Base-by-base conservation (phyloP, 805 yeast genomes). In the Wickerhamiella galacta region DNA sequence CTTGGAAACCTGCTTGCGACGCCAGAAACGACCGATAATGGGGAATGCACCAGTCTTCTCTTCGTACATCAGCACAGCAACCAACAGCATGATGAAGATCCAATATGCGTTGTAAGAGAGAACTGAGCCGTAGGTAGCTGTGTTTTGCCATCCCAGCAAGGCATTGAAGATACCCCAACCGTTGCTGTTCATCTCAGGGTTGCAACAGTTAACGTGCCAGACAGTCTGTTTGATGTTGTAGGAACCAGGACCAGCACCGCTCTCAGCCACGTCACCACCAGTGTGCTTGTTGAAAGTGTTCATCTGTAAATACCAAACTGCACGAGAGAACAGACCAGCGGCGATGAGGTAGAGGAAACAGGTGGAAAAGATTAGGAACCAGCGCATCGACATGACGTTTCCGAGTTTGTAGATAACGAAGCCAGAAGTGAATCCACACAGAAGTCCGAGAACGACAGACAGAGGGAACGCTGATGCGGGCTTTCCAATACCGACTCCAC, bases 101-200 rank as follows among this genome's bases (percentile, higher is more conserved):
- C 98, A 87, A 64, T 87, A 87, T 41, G 76, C 43, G 60, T 82
- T 83, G 65, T 87, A 87, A 31, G 85, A 70, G 34, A 87, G 60
- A 38, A 87, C 85, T 4, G 95, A 81, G 36, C 95, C 94, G 53
- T 80, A 69, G 43, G 93, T 82, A 38, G 95, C 96, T 34, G 93
- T 70, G 60, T 87, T 87, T 62, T 83, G 94, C 98, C 98, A 87
- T 41, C 96, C 98, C 42, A 87, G 63, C 36, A 87, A 57, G 18
- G 95, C 81, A 52, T 87, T 87, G 68, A 87, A 87, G 40, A 87
- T 74, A 68, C 83, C 94, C 96, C 96, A 87, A 61, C 95, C 96
- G 29, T 44, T 46, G 58, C 77, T 87, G 38, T 66, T 63, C 17
- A 41, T 31, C 56, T 77, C 85, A 29, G 95, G 95, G 58, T 83